Base-by-base conservation (phyloP, 2,329 filamentous ascomycete species). In the Curvularia hawaiiensis region DNA sequence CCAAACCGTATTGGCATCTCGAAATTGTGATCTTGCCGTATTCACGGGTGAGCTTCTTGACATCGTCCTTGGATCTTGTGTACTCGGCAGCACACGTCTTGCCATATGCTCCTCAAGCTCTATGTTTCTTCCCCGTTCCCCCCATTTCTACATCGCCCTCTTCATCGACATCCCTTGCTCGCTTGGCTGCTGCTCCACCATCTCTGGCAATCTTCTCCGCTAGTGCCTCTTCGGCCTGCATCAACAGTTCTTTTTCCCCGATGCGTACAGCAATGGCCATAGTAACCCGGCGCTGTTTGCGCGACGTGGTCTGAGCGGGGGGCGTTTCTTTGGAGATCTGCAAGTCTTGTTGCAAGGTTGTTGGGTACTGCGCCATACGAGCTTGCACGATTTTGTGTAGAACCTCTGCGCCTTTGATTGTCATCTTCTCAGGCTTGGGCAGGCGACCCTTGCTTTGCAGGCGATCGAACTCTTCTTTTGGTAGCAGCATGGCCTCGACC, bases 241-340 rank as follows among this genome's bases (percentile, higher is more conserved):
- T 76, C 24, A 92, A 70, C 6, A 93, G 79, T 64, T 82, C 81
- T 73, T 92, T 92, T 76, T 94, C 90, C 14, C 90, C 90, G 3
- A 88, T 76, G 58, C 90, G 84, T 35, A 92, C 88, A 50, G 84
- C 78, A 22, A 87, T 68, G 0, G 90, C 90, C 86, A 90, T 90
- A 60, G 68, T 60, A 71, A 74, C 64, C 56, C 72, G 69, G 57
- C 65, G 52, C 66, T 72, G 58, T 63, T 66, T 63, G 5, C 57
- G 40, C 2, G 50, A 50, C 5, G 54, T 52, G 45, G 28, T 43
- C 11, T 50, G 47, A 9, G 39, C 52, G 31, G 39, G 50, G 47
- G 70, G 59, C 20, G 83, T 69, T 6, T 80, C 58, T 48, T 79
- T 67, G 12, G 26, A 52, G 55, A 85, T 80, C 44, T 80, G 72